Evolutionary conservation across 192 early-diverging fungal genomes (phyloP), one percentile per base, ranked within the genome.

Genomic region (Rhizoclosmatium globosum): DNA sequence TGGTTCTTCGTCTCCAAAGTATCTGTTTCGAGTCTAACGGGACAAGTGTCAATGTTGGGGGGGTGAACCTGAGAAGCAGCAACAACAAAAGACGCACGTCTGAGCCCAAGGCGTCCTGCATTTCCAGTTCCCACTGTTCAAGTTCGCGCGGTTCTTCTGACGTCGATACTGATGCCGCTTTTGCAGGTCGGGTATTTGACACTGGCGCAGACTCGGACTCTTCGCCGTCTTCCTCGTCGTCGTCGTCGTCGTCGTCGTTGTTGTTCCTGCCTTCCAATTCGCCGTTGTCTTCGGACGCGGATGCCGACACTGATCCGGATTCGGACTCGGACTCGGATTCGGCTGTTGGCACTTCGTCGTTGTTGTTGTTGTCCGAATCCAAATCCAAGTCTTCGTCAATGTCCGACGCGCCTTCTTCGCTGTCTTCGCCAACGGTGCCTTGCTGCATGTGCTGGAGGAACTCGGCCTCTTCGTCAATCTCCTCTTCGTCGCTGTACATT

Each of bases 401-500:
- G 11, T 72, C 70, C 21, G n/a, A 46, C 15, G 38, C 48, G 15
- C 31, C 70, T 23, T 58, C 57, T 39, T 38, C 70, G 53, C 70
- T 46, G 23, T 68, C n/a, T 21, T 1, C 69, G 4, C 39, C 69
- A 2, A 11, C 69, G 0, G 19, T 9, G 66, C 21, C 59, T 38
- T 53, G 53, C 48, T 58, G 48, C 69, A 74, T 74, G 45, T 74
- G 46, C 4, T 2, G 6, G 17, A 74, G 72, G 38, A 74, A 74
- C 60, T 74, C 72, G 56, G 72, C 60, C 59, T 74, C 45, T n/a
- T 44, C 44, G 72, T 74, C 72, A 9, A 4, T 7, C 60, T 74
- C 72, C 2, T 68, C 50, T 53, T 62, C 15, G 23, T 62, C 60
- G 4, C 11, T 19, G 23, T 62, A 19, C 60, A 62, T 62, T 62